A percentile compares a stretch with the other conserved stretches of the same genome.
These are phyloP conservation scores for Arthrinium phaeospermum DNA, from an alignment of 2,329 filamentous ascomycete genomes.

Conservation along the genomic window DNA sequence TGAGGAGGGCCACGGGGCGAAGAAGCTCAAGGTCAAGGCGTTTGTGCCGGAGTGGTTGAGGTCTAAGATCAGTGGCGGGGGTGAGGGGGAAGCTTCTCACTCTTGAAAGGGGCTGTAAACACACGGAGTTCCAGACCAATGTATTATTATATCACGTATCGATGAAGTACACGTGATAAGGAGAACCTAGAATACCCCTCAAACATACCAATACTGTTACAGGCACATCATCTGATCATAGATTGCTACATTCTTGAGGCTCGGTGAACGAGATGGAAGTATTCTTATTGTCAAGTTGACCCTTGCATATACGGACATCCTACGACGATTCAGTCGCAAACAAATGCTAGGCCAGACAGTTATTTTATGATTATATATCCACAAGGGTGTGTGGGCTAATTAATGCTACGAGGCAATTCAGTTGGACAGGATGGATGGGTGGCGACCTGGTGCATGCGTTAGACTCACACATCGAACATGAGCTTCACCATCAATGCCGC, in stretches of 20 bases:
- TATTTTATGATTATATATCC: background rate
- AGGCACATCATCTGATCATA: background rate
- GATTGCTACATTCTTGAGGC: background rate
- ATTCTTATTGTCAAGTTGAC: background rate
- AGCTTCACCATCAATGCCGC: background rate
- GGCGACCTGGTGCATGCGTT: too few relatives aligned
- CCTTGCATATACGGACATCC: background rate
- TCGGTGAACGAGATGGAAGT: background rate
- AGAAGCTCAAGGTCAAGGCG: conserved; percentile 68
- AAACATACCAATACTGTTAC: background rate
- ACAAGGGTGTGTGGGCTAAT: background rate
- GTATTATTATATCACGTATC: background rate
- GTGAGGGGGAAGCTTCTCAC: background rate
- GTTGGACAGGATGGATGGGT: background rate
- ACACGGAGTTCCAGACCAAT: background rate
- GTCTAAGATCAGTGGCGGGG: conserved; percentile 42
- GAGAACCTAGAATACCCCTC: background rate
- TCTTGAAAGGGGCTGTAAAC: background rate
- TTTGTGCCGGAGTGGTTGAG: conserved; percentile 82
- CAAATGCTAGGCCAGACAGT: too few relatives aligned
- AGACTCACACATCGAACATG: background rate
- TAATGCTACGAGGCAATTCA: background rate
- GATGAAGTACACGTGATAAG: background rate
- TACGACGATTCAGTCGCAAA: background rate
- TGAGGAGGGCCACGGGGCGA: conserved; percentile 42